A percentile compares a stretch with the other conserved stretches of the same genome.
Evolutionary conservation across 257 asterid genomes (phyloP).

Genomic region (Verbena officinalis): DNA sequence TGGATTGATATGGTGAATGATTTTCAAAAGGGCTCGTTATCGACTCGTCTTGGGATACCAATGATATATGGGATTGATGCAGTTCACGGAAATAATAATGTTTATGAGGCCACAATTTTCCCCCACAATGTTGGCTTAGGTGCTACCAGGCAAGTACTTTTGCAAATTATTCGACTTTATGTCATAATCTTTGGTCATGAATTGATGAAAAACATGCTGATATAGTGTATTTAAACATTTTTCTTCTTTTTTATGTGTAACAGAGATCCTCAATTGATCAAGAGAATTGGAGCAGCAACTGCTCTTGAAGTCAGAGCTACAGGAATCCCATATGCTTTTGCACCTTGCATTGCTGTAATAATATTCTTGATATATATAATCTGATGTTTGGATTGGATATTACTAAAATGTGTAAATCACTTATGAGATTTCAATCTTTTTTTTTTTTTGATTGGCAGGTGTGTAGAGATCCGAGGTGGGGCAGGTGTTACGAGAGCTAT

Average conservation of each 20-base stretch:
- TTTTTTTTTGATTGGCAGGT: slow-evolving; percentile 41
- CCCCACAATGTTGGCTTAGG: slow-evolving; percentile 41
- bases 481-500: slow-evolving; percentile 81
- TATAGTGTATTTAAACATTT: neutral
- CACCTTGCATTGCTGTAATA: slow-evolving; percentile 74
- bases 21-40: slow-evolving; percentile 60
- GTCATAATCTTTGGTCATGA: neutral
- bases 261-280: slow-evolving; percentile 63
- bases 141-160: slow-evolving; percentile 34
- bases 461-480: slow-evolving; percentile 92
- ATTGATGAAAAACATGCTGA: neutral
- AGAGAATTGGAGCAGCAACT: slow-evolving; percentile 73
- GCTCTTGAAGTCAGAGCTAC: slow-evolving; percentile 77
- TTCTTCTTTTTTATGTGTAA: slow-evolving; percentile 7
- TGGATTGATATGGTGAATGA: slow-evolving; percentile 75
- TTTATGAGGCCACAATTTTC: slow-evolving; percentile 34
- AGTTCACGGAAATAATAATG: slow-evolving; percentile 58
- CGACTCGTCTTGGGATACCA: slow-evolving; percentile 77
- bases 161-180: neutral
- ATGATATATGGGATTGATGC: slow-evolving; percentile 82
- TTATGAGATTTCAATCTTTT: neutral
- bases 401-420: neutral
- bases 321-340: slow-evolving; percentile 61
- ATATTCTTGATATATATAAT: neutral
- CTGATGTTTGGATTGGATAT: neutral